A percentile compares a stretch with the other conserved stretches of the same genome.
Conservation (phyloP, 1,139 yeast species). For the Taphrina confusa region DNA sequence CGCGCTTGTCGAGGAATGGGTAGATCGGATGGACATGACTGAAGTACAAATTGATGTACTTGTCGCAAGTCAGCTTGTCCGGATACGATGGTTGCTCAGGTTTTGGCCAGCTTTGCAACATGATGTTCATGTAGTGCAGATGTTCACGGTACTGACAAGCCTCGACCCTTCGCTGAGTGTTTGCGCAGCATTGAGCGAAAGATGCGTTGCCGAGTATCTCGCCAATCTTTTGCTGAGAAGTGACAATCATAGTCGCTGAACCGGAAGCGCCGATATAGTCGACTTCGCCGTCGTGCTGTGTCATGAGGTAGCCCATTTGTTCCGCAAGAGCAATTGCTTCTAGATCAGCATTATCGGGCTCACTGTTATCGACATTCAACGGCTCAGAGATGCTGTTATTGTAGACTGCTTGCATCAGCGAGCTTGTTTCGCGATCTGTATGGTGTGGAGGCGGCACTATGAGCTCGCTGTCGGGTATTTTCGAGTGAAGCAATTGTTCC, state of each 20-base stretch:
- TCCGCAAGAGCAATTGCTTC: slow-evolving; percentile 21
- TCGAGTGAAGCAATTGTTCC: slow-evolving; percentile 43
- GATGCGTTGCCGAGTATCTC: slow-evolving; percentile 11
- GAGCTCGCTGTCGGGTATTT: slow-evolving; percentile 36
- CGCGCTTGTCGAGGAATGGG: slow-evolving; percentile 5
- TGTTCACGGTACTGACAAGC: background rate
- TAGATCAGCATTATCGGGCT: background rate
- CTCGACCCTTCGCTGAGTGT: background rate
- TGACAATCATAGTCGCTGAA: slow-evolving; percentile 6
- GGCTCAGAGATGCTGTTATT: background rate
- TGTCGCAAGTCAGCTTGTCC: background rate
- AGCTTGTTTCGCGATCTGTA: background rate
- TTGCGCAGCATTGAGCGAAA: slow-evolving; percentile 7
- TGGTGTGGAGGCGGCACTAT: background rate
- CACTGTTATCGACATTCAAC: background rate
- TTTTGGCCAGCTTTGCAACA: background rate
- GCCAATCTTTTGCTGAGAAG: slow-evolving; percentile 3
- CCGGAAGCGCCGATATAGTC: slow-evolving; percentile 8
- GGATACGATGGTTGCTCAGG: slow-evolving; percentile 1
- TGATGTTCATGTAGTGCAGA: background rate
- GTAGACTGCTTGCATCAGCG: background rate
- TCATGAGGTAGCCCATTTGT: slow-evolving; percentile 17
- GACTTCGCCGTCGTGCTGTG: background rate
- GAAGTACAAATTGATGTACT: slow-evolving; percentile 14
- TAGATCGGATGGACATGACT: background rate